Evolutionary conservation across 441 rosid genomes (phyloP).

Genomic region (Pelargonium australe): DNA sequence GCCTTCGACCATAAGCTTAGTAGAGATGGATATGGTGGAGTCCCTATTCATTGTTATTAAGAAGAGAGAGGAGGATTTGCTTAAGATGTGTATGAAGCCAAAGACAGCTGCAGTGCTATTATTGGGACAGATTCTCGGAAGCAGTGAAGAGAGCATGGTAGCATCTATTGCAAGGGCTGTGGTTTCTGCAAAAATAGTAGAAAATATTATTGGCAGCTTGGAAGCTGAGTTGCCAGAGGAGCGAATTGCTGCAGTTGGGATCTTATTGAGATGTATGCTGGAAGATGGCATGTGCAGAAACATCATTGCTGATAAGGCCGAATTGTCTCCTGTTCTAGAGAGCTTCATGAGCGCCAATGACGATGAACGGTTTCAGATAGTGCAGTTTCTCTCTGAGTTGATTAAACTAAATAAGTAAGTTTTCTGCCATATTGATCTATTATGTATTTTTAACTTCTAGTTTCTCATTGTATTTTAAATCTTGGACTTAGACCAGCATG

Average conservation of each 20-base stretch:
- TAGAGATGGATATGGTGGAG: slow-evolving; percentile 50
- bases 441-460: neutral
- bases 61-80: slow-evolving; percentile 34
- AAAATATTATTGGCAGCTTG: slow-evolving; percentile 40
- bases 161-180: slow-evolving; percentile 35
- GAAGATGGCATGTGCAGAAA: slow-evolving; percentile 60
- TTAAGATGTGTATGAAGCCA: slow-evolving; percentile 46
- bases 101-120: slow-evolving; percentile 47
- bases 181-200: slow-evolving; percentile 36
- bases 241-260: slow-evolving; percentile 50
- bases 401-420: slow-evolving; percentile 53
- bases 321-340: slow-evolving; percentile 49
- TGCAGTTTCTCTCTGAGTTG: slow-evolving; percentile 51
- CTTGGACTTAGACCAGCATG: neutral
- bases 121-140: slow-evolving; percentile 39
- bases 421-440: neutral
- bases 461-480: neutral
- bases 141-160: slow-evolving; percentile 32
- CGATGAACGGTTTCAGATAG: slow-evolving; percentile 42
- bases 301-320: slow-evolving; percentile 49
- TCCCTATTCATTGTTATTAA: slow-evolving; percentile 37
- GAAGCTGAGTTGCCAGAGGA: slow-evolving; percentile 48
- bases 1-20: slow-evolving; percentile 36
- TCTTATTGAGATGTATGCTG: slow-evolving; percentile 49
- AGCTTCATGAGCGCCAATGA: slow-evolving; percentile 38